Evolutionary conservation across 148 eudicot species (phyloP), one percentile per base, ranked within the genome.

Genomic region (Vaccinium vitisidaea): DNA sequence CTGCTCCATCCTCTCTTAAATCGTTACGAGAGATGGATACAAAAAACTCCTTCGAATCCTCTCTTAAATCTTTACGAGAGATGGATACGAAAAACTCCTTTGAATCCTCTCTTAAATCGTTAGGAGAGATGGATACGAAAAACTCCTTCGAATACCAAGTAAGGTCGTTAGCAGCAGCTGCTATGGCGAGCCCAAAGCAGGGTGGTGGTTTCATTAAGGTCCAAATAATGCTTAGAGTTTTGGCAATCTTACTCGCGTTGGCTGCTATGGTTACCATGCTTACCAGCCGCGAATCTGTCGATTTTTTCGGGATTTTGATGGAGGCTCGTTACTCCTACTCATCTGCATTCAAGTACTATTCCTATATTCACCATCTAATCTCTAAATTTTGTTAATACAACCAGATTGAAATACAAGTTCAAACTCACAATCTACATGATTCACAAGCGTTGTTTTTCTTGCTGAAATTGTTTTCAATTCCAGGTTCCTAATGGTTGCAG

Each of bases 401-500:
- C 61, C 30, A 18, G 11, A 23, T 25, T 54, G 10, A 1, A 13
- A 54, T 54, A 27, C 19, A 32, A 11, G 4, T 61, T 21, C 18
- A 14, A 36, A 8, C 36, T 6, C 6, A 32, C 27, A 11, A 13
- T 25, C 16, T 69, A 7, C 74, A 27, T 69, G 43, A 30, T 69
- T 69, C 0, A 27, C 74, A 30, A 27, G 39, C 39, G 39, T 67
- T 12, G 0, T 12, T 67, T 27, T 13, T 13, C 18, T 69, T 27
- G 36, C 43, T 27, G 43, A 69, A 30, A 3, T 23, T 67, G 0
- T 77, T 9, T 82, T 32, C 46, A 43, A 43, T 61, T n/a, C 71
- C 82, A 87, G 89, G 80, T 87, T 43, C 77, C 12, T 55, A 21
- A 6, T 87, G 9, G 80, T n/a, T 7, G 86, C 69, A 9, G 80